These are phyloP conservation scores for Leccinum obscurum DNA, from an alignment of 768 basidiomycete genomes.

Conservation along the genomic window DNA sequence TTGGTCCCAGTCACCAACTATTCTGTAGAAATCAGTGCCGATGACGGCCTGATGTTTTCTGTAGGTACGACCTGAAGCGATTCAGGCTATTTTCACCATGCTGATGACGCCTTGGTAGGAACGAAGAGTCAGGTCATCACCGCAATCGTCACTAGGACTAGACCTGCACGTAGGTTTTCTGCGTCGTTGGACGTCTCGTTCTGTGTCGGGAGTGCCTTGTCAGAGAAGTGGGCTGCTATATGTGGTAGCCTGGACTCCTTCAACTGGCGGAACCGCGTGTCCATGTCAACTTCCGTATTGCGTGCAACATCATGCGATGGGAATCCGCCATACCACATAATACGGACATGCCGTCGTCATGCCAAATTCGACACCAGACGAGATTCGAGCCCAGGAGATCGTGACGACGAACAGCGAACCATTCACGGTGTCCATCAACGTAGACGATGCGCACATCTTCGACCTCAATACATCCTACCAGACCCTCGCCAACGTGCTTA, in stretches of 20 bases:
- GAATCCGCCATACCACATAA: not conserved
- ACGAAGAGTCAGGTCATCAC: not conserved
- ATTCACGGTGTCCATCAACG: constrained; percentile 7
- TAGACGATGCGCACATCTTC: constrained; percentile 3
- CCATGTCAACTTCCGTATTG: not conserved
- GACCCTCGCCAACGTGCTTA: constrained; percentile 10
- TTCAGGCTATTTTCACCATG: not conserved
- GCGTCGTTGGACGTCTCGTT: not conserved
- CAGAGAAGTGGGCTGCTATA: constrained; percentile 11
- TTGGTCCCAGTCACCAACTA: not conserved
- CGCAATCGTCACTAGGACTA: constrained; percentile 14
- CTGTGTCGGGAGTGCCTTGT: not conserved
- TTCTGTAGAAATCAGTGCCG: constrained; percentile 2
- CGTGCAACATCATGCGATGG: not conserved
- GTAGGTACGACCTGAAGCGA: not conserved
- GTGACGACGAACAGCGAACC: constrained; percentile 11
- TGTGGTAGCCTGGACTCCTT: not conserved
- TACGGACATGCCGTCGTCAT: constrained; percentile 2
- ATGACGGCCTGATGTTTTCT: not conserved
- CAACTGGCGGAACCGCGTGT: not conserved
- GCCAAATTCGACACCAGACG: constrained; percentile 3
- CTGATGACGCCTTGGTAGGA: not conserved
- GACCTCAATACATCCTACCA: constrained; percentile 19
- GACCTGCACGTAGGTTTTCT: constrained; percentile 9
- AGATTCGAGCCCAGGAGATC: constrained; percentile 3